These are phyloP conservation scores for Silene noctiflora DNA, from an alignment of 179 eudicot genomes.

Conservation along the genomic window DNA sequence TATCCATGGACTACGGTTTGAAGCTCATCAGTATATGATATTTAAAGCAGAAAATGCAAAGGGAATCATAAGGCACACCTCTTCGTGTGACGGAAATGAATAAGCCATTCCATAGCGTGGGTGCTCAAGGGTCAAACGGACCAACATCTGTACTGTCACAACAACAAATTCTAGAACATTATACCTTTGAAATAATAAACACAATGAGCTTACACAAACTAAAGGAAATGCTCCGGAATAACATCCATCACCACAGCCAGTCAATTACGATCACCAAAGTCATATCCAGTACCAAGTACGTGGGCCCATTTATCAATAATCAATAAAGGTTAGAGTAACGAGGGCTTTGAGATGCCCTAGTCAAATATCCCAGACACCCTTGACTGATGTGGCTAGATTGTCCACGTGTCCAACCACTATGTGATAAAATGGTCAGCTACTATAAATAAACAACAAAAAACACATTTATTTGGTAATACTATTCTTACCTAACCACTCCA, in stretches of 20 bases:
- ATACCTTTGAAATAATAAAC: not conserved
- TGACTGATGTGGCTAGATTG: no score
- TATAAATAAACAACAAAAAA: no score
- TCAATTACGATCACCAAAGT: not conserved
- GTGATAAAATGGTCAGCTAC: no score
- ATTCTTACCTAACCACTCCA: no score
- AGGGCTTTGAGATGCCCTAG: no score
- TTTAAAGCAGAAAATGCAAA: slow-evolving; percentile 1
- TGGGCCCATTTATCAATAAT: no score
- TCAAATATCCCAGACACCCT: no score
- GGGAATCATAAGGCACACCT: slow-evolving; percentile 44
- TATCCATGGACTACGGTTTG: slow-evolving; percentile 6
- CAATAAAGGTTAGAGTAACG: no score
- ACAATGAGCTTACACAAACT: not conserved
- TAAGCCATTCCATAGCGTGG: slow-evolving; percentile 56
- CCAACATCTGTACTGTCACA: slow-evolving; percentile 71
- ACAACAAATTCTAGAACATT: slow-evolving; percentile 21
- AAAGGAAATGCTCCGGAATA: not conserved
- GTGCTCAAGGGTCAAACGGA: slow-evolving; percentile 66
- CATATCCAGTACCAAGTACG: no score
- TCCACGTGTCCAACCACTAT: no score
- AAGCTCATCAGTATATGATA: slow-evolving; percentile 8
- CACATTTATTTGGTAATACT: no score
- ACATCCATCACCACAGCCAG: not conserved
- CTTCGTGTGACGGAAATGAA: slow-evolving; percentile 72